Base-by-base conservation (phyloP, 2,329 filamentous ascomycete genomes). In the Escovopsis sp. region DNA sequence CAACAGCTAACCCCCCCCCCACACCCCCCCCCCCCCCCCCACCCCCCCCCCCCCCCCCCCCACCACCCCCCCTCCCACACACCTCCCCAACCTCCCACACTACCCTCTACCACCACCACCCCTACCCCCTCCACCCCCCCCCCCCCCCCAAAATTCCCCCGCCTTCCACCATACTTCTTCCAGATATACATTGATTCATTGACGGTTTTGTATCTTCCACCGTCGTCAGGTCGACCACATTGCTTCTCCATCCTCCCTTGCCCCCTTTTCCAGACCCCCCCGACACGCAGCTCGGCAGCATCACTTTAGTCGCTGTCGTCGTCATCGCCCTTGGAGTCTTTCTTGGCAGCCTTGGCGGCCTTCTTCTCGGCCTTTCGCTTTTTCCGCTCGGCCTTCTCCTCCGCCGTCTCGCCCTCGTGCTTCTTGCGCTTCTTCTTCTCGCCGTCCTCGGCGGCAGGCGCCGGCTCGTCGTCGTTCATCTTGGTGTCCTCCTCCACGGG, bases 401-500 rank as follows among this genome's bases (percentile, higher is more conserved):
- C 80, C 26, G 77, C 64, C 12, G 77, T 81, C 66, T 86, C 80
- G 55, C 82, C 81, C 33, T 85, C 80, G 59, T 85, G 81, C 72
- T 87, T 91, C 73, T 86, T 86, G 67, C 81, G 79, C 64, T 78
- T 73, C 61, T 75, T 82, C 65, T 54, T 67, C 41, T 77, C 74
- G 53, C 75, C 72, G 41, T 75, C 72, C 43, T 72, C 72, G 33
- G 63, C 49, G 6, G 61, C 56, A 9, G 28, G 28, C 28, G 28
- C 51, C 8, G 61, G 56, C 7, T 62, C 56, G 28, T 65, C 54
- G 33, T 59, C 56, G 40, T 57, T 53, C 56, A 59, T 57, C 44
- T 58, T 56, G 39, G 58, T 57, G 18, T 46, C 45, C 40, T 67
- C 64, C 44, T 62, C 60, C 26, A 56, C 52, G 33, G 55, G 49